Conservation (phyloP, 257 asterid species). For the Thymus quinquecostatus region DNA sequence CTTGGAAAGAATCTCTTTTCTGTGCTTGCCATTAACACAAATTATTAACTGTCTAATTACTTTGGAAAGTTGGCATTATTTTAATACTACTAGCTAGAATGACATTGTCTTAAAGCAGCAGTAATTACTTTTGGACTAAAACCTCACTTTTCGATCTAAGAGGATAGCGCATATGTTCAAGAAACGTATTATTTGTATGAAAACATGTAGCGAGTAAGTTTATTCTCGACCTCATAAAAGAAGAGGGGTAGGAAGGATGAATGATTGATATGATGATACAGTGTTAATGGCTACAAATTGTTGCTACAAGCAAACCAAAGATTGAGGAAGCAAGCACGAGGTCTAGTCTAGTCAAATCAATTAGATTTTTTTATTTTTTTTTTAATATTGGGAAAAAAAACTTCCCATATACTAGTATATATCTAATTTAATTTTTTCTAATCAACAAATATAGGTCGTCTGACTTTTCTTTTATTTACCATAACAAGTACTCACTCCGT, state of each 20-base stretch:
- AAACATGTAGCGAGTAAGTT: no score
- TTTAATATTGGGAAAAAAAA: not conserved
- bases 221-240: no score
- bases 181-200: no score
- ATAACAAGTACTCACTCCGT: no score
- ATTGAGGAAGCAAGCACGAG: conserved; percentile 16
- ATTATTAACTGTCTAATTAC: not conserved
- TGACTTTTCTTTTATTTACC: not conserved
- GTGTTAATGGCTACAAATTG: not conserved
- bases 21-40: conserved; percentile 7
- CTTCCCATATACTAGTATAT: conserved; percentile 38
- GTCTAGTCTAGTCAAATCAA: conserved; percentile 44
- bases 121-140: conserved; percentile 1
- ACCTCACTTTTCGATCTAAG: not conserved
- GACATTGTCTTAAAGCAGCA: conserved; percentile 20
- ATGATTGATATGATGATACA: conserved; percentile 33
- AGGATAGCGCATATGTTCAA: no score
- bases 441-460: not conserved
- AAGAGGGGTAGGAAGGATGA: not conserved
- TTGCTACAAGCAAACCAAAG: conserved; percentile 1
- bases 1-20: not conserved
- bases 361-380: not conserved
- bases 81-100: not conserved
- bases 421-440: not conserved
- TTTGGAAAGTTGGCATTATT: conserved; percentile 13